Evolutionary conservation across 306 rosid genomes (phyloP).

Genomic region (Castanospermum australe): DNA sequence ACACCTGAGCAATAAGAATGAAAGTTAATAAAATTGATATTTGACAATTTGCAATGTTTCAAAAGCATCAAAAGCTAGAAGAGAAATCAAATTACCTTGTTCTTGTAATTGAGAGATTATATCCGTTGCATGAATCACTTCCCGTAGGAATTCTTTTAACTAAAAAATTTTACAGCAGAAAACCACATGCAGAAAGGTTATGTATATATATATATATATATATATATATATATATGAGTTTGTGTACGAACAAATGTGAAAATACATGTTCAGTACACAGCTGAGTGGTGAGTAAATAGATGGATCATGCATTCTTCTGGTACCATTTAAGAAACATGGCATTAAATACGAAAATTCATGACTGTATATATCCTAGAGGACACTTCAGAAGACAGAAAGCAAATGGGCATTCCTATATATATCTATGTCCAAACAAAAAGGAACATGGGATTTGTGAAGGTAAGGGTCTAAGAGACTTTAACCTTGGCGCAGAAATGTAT

Average conservation of each 20-base stretch:
- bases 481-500: no score
- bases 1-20: no score
- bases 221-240: not conserved
- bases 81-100: conserved; percentile 68
- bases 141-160: not conserved
- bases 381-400: not conserved
- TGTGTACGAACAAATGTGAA: no score
- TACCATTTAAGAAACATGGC: not conserved
- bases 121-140: conserved; percentile 51
- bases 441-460: not conserved
- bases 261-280: no score
- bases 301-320: not conserved
- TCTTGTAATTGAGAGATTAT: conserved; percentile 90
- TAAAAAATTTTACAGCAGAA: conserved; percentile 7
- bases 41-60: conserved; percentile 86
- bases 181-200: not conserved
- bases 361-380: not conserved
- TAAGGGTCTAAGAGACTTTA: not conserved
- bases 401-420: not conserved
- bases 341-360: not conserved
- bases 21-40: no score
- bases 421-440: not conserved
- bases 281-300: not conserved
- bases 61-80: conserved; percentile 72
- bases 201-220: not conserved